A percentile compares a stretch with the other conserved stretches of the same genome.
These are phyloP conservation scores for Sporothrix sp. DNA, from an alignment of 2,329 filamentous ascomycete species.

Conservation along the genomic window DNA sequence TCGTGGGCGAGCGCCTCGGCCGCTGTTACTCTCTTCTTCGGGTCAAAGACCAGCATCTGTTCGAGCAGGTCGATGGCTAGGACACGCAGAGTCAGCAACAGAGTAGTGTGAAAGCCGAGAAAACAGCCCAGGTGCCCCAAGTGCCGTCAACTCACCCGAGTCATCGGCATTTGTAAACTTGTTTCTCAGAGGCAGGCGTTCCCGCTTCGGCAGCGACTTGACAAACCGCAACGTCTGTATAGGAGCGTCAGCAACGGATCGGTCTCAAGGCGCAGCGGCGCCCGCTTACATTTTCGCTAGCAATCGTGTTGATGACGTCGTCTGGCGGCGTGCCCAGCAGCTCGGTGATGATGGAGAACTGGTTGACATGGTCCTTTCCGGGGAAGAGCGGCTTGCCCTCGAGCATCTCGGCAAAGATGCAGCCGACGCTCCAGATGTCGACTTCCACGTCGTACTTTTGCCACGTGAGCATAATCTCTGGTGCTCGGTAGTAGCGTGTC, in stretches of 20 bases:
- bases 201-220: constrained; percentile 89
- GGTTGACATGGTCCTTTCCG: constrained; percentile 98
- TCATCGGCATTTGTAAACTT: constrained; percentile 96
- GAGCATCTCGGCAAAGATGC: constrained; percentile 98
- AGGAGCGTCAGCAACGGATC: constrained; percentile 4
- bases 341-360: constrained; percentile 99
- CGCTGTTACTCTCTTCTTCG: constrained; percentile 88
- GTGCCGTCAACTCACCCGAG: constrained; percentile 46
- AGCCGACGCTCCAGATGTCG: constrained; percentile 98
- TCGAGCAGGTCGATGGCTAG: constrained; percentile 87
- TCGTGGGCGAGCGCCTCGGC: constrained; percentile 79
- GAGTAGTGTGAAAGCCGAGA: not conserved
- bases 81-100: not conserved
- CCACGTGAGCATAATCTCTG: constrained; percentile 99
- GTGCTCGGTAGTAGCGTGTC: constrained; percentile 95
- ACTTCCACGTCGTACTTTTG: constrained; percentile 99
- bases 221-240: constrained; percentile 86
- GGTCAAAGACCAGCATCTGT: constrained; percentile 95
- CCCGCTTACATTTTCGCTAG: constrained; percentile 79
- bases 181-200: constrained; percentile 72
- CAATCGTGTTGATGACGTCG: constrained; percentile 97
- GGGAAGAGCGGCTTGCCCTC: constrained; percentile 97
- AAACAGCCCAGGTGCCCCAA: too few species aligned
- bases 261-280: too few species aligned
- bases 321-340: constrained; percentile 91